A percentile compares a stretch with the other conserved stretches of the same genome.
These are phyloP conservation scores for Chaetoceros muelleri DNA, from an alignment of 108 stramenopile genomes.

Conservation along the genomic window DNA sequence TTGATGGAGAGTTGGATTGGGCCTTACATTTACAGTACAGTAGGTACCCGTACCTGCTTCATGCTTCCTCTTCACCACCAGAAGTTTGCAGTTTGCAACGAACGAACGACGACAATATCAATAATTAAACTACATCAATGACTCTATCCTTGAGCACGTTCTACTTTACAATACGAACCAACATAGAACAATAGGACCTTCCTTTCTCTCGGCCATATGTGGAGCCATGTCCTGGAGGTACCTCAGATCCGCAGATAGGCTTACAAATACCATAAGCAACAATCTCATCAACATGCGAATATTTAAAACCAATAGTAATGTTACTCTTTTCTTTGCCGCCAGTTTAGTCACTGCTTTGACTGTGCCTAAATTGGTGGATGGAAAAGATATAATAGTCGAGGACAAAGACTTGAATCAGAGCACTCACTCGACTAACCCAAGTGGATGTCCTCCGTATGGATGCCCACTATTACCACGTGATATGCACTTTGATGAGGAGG, in stretches of 20 bases:
- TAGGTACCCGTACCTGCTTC: too few relatives aligned
- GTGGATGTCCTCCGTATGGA: conserved; percentile 44
- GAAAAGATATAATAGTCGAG: background rate
- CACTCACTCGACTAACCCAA: background rate
- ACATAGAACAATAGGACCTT: too few relatives aligned
- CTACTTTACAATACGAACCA: too few relatives aligned
- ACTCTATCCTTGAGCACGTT: too few relatives aligned
- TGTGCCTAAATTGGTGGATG: background rate
- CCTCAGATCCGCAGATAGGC: background rate
- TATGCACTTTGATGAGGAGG: conserved; percentile 38
- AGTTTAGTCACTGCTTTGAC: background rate
- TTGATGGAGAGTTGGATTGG: too few relatives aligned
- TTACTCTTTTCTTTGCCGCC: background rate
- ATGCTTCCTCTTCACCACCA: too few relatives aligned
- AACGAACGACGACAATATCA: too few relatives aligned
- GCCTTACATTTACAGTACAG: too few relatives aligned
- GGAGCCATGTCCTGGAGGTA: background rate
- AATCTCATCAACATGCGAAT: background rate
- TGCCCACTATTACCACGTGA: conserved; percentile 53
- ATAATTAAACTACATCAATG: too few relatives aligned
- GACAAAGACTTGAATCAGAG: background rate
- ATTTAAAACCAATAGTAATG: background rate
- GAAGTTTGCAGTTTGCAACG: too few relatives aligned
- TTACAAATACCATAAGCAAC: background rate
- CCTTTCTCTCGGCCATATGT: too few relatives aligned